Evolutionary conservation across 1,284 basidiomycete genomes (phyloP).

Genomic region (Heterobasidion parviporum): DNA sequence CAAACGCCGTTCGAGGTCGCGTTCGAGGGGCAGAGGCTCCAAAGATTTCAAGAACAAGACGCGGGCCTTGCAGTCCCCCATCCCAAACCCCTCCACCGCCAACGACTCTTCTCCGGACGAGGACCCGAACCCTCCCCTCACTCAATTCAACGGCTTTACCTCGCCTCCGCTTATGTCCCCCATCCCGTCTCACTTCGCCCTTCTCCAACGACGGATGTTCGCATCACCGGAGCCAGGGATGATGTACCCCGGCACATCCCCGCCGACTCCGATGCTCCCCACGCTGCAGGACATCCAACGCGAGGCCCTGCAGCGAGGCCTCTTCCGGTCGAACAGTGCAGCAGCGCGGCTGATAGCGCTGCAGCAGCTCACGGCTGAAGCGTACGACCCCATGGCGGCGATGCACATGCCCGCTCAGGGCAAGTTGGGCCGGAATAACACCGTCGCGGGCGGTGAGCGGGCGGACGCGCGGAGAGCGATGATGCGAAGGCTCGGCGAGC

Average conservation of each 20-base stretch:
- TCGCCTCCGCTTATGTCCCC: constrained; percentile 50
- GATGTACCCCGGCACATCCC: constrained; percentile 54
- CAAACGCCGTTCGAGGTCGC: constrained; percentile 68
- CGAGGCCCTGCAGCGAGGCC: constrained; percentile 31
- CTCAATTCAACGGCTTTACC: constrained; percentile 30
- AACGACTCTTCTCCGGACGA: constrained; percentile 69
- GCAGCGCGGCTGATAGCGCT: constrained; percentile 60
- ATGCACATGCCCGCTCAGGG: constrained; percentile 37
- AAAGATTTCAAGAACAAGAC: constrained; percentile 60
- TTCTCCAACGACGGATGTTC: constrained; percentile 45
- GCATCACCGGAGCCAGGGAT: constrained; percentile 47
- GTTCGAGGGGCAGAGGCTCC: constrained; percentile 66
- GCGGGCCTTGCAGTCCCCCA: constrained; percentile 26
- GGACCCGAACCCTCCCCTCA: constrained; percentile 21
- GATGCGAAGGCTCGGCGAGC: constrained; percentile 52
- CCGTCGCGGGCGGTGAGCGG: constrained; percentile 62
- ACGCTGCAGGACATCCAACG: constrained; percentile 61
- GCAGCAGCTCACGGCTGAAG: constrained; percentile 65
- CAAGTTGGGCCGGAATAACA: constrained; percentile 63
- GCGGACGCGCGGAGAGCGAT: constrained; percentile 59
- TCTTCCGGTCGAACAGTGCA: constrained; percentile 75
- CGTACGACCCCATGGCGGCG: constrained; percentile 38
- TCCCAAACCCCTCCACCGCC: constrained; percentile 24
- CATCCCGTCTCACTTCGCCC: constrained; percentile 50
- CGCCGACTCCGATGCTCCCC: constrained; percentile 57